These are phyloP conservation scores for Ophiostoma ips DNA, from an alignment of 2,329 filamentous ascomycete genomes.

Conservation along the genomic window DNA sequence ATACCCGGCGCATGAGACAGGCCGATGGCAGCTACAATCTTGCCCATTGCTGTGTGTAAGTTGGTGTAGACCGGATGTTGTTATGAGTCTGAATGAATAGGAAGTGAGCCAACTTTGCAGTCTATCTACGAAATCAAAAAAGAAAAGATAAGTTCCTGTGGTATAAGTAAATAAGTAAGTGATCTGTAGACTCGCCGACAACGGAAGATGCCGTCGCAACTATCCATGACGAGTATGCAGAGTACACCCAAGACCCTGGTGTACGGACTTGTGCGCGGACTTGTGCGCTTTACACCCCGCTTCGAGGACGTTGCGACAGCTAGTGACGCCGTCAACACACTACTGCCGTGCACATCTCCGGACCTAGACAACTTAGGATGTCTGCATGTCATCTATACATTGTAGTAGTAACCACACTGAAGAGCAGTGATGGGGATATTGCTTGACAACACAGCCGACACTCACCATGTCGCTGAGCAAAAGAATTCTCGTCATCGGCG, in stretches of 20 bases:
- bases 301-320: background rate
- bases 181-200: too few relatives aligned
- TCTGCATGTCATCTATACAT: background rate
- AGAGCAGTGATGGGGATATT: too few relatives aligned
- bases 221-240: background rate
- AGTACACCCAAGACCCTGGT: too few relatives aligned
- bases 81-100: too few relatives aligned
- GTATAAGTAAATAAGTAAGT: too few relatives aligned
- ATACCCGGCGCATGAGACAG: slow-evolving; percentile 11
- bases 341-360: background rate
- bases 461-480: background rate
- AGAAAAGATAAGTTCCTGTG: too few relatives aligned
- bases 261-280: background rate
- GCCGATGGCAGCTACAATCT: slow-evolving; percentile 11
- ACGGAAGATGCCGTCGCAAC: background rate
- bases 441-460: background rate
- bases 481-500: slow-evolving; percentile 20
- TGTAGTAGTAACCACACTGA: background rate
- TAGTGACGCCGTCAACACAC: background rate
- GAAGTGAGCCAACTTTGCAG: too few relatives aligned
- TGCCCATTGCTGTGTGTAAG: slow-evolving; percentile 8
- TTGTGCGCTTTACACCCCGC: too few relatives aligned
- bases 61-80: background rate
- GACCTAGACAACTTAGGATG: background rate
- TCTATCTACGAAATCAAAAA: too few relatives aligned